Conservation (phyloP, 257 asterid genomes). For the Phtheirospermum japonicum region DNA sequence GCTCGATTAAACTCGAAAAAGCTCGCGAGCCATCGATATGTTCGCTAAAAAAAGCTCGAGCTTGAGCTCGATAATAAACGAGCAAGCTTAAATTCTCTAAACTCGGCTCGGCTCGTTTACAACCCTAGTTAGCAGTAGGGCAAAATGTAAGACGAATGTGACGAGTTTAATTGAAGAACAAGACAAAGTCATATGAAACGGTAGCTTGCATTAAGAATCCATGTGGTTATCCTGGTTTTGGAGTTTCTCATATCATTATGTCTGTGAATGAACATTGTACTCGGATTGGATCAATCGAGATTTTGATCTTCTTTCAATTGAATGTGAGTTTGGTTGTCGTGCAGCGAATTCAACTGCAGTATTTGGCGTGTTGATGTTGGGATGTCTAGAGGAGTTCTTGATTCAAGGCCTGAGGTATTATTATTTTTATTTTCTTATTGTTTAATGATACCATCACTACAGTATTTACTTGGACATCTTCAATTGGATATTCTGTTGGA, state of each 20-base stretch:
- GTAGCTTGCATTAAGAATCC: background rate
- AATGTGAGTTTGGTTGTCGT: conserved; percentile 22
- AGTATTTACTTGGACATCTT: background rate
- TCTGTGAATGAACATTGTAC: conserved; percentile 9
- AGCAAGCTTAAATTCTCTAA: too few relatives aligned
- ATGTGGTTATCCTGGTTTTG: background rate
- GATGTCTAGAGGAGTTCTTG: conserved; percentile 97
- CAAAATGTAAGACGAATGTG: too few relatives aligned
- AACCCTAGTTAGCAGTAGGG: too few relatives aligned
- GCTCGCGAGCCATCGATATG: too few relatives aligned
- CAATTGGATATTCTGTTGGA: background rate
- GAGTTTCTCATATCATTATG: background rate
- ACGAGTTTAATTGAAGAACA: too few relatives aligned
- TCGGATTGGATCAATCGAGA: background rate
- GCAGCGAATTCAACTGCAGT: conserved; percentile 72
- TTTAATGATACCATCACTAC: too few relatives aligned
- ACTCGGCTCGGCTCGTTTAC: too few relatives aligned
- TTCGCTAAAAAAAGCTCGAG: too few relatives aligned
- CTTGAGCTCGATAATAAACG: too few relatives aligned
- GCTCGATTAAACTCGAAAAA: too few relatives aligned
- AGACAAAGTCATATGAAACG: too few relatives aligned
- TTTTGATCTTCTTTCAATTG: conserved; percentile 12
- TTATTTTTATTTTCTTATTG: background rate
- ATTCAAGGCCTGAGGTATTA: conserved; percentile 86
- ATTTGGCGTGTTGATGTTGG: conserved; percentile 96